Base-by-base conservation (phyloP, 768 basidiomycete genomes). In the Boletus barrowsii region DNA sequence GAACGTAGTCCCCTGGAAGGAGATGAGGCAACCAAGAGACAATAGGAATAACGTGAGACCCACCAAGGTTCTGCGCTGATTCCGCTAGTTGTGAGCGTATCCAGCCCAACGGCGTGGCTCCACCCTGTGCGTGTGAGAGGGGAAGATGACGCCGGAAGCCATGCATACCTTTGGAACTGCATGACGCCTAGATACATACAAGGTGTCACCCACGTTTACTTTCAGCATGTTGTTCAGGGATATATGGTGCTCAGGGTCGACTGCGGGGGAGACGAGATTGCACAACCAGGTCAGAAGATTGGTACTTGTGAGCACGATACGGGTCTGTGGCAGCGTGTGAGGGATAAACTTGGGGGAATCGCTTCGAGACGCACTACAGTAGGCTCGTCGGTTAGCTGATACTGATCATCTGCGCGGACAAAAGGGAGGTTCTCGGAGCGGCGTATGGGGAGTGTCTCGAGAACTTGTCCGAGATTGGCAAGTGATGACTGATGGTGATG, bases 91-190 rank as follows among this genome's bases (percentile, higher is more conserved):
- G 79, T 35, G 87, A 75, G 56, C 90, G 81, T 53, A 84, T 63
- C 56, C 82, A 79, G 42, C 94, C 94, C 46, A 98, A 76, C 8
- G 82, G 75, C 3, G 93, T 95, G 62, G 89, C 92, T 49, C 90
- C 91, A 61, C 93, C 93, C 91, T 96, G 69, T 42, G 54, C 40
- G 43, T 53, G 57, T 72, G 59, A 70, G 66, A 57, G 33, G 36
- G 49, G 11, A 29, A 53, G 42, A 42, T 33, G 50, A 30, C 20
- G 33, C 45, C 18, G 56, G 29, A 49, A 53, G 45, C 37, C 53
- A 62, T 49, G 48, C 74, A 54, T 69, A 86, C 87, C 75, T 81
- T 80, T 48, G 80, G 77, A 51, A 70, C 61, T 54, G 74, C 74
- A 56, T 73, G 68, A 56, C 87, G 81, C 63, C 67, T 75, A 46